Percentiles rank a stretch among this genome's conserved stretches.
Conservation (phyloP, 2,329 filamentous ascomycete genomes). For the Epichloe bromicola region DNA sequence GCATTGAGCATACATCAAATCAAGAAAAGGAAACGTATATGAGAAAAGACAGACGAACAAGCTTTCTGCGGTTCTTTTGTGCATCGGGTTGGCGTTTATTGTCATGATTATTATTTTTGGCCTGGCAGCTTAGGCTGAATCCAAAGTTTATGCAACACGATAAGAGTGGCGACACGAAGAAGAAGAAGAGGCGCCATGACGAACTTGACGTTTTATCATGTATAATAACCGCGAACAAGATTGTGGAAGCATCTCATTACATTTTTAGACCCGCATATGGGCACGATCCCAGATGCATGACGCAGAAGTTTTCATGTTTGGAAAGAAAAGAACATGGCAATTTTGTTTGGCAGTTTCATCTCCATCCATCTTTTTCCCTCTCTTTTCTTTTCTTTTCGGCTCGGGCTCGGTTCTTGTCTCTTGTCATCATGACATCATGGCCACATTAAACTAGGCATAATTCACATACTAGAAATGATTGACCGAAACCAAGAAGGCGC, state of each 20-base stretch:
- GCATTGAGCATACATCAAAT: slow-evolving; percentile 17
- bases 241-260: not conserved
- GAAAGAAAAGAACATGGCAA: too few relatives aligned
- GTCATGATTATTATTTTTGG: not conserved
- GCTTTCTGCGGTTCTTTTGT: not conserved
- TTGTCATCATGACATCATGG: too few relatives aligned
- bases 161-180: not conserved
- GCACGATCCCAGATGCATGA: not conserved
- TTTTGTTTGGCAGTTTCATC: too few relatives aligned
- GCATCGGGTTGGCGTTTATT: slow-evolving; percentile 3
- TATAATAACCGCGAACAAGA: not conserved
- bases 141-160: not conserved
- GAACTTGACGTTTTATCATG: not conserved
- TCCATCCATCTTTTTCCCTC: too few relatives aligned
- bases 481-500: too few relatives aligned
- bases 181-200: not conserved
- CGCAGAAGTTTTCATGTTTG: too few relatives aligned
- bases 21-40: not conserved
- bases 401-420: not conserved
- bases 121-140: not conserved
- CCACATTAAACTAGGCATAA: too few relatives aligned
- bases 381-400: not conserved
- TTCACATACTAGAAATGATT: too few relatives aligned
- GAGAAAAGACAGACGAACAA: not conserved
- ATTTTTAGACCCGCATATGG: not conserved